phyloP scores from a whole-genome alignment of 2,329 filamentous ascomycete genomes.

The Amauroascus niger region DNA sequence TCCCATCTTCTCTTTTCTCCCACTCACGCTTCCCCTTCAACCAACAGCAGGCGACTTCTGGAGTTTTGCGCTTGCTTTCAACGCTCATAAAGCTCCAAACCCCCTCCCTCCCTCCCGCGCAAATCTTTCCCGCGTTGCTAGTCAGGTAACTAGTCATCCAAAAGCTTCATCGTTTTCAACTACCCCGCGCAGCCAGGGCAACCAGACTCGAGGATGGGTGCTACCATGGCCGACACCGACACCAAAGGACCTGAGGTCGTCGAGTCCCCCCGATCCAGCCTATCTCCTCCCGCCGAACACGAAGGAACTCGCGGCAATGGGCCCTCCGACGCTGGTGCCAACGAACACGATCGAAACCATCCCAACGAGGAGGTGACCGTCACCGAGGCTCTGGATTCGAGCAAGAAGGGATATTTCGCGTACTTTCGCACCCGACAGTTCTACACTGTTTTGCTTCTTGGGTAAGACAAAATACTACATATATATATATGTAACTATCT shows the following conservation, averaged over 20 bases:
- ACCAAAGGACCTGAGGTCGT: background rate
- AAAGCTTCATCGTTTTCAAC: background rate
- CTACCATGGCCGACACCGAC: background rate
- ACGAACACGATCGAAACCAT: background rate
- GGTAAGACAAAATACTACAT: conserved; percentile 39
- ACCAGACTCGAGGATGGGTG: too few species aligned
- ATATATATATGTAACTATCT: too few species aligned
- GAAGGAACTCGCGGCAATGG: background rate
- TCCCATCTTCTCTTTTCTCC: conserved; percentile 15
- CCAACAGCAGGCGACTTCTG: conserved; percentile 44
- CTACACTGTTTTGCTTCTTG: conserved; percentile 69
- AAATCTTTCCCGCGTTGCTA: too few species aligned
- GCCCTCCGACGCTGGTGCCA: background rate
- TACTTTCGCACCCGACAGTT: conserved; percentile 82
- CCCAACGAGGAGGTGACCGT: background rate
- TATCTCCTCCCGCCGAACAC: background rate
- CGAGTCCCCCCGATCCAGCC: background rate
- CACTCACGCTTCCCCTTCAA: conserved; percentile 2
- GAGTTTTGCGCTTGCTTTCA: conserved; percentile 48
- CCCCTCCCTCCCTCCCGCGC: background rate
- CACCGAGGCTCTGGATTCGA: conserved; percentile 31
- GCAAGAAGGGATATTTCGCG: conserved; percentile 47
- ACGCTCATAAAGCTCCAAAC: conserved; percentile 40
- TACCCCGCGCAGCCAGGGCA: too few species aligned
- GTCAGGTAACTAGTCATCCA: too few species aligned